phyloP scores from a whole-genome alignment of 2,329 filamentous ascomycete genomes.

The Ophiostoma sp. region DNA sequence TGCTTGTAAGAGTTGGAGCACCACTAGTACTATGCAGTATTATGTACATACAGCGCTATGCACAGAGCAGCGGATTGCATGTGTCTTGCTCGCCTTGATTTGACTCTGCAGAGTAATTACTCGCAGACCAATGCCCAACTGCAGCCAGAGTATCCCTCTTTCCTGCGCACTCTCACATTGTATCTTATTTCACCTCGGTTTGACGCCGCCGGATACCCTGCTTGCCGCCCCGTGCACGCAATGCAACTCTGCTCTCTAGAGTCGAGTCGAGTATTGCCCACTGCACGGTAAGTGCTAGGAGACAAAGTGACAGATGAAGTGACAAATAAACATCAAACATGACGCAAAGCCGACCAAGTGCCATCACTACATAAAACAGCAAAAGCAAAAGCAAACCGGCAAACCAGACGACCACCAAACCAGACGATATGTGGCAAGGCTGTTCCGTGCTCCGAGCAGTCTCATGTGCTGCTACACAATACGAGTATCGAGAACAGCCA shows the following conservation, averaged over 20 bases:
- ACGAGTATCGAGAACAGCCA: background rate
- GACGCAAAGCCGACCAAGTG: background rate
- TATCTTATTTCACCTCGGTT: too few species aligned
- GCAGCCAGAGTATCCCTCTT: too few species aligned
- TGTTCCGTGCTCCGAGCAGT: constrained; percentile 1
- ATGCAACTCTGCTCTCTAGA: background rate
- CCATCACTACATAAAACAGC: constrained; percentile 9
- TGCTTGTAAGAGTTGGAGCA: background rate
- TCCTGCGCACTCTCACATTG: background rate
- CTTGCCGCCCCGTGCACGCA: background rate
- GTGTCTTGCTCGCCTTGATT: too few species aligned
- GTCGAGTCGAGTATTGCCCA: too few species aligned
- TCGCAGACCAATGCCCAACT: too few species aligned
- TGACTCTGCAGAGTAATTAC: too few species aligned
- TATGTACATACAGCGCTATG: too few species aligned
- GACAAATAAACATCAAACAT: background rate
- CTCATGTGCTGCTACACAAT: background rate
- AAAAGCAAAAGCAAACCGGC: background rate
- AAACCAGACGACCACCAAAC: background rate
- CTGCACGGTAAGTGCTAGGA: too few species aligned
- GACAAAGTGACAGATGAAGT: too few species aligned
- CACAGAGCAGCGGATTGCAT: too few species aligned
- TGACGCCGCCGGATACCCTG: background rate
- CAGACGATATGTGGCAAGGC: constrained; percentile 6
- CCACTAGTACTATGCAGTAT: too few species aligned